Conservation (phyloP, 345 rosid species). For the Noccaea caerulescens region DNA sequence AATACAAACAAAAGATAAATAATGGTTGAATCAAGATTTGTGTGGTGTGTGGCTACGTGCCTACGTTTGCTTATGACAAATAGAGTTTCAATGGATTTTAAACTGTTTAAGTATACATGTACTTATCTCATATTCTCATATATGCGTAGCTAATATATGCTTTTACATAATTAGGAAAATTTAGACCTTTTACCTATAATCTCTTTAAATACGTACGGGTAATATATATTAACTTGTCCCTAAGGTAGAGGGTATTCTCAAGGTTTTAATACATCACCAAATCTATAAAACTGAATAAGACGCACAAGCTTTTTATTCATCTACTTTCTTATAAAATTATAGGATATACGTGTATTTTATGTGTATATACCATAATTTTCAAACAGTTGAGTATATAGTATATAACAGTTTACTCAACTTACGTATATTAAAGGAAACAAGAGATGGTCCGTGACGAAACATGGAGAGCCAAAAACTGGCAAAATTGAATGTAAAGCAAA, state of each 20-base stretch:
- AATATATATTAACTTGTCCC: background rate
- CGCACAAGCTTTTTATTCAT: constrained; percentile 28
- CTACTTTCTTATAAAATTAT: constrained; percentile 23
- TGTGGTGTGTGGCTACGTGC: too few species aligned
- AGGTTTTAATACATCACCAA: background rate
- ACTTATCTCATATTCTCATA: too few species aligned
- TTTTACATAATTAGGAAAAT: background rate
- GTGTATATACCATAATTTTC: background rate
- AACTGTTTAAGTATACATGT: background rate
- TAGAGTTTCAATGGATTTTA: background rate
- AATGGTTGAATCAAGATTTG: too few species aligned
- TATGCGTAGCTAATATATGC: background rate
- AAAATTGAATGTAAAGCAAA: constrained; percentile 40
- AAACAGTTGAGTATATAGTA: constrained; percentile 11
- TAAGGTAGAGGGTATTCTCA: constrained; percentile 4
- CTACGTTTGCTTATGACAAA: background rate
- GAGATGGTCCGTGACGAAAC: constrained; percentile 37
- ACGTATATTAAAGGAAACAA: constrained; percentile 29
- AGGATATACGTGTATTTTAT: background rate
- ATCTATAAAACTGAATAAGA: constrained; percentile 7
- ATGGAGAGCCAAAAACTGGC: constrained; percentile 33
- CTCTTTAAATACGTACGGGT: background rate
- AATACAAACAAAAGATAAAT: too few species aligned
- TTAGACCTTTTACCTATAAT: constrained; percentile 5
- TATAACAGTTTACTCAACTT: constrained; percentile 11